Conservation (phyloP, 331 rosid species). For the Pyracantha coccinea region DNA sequence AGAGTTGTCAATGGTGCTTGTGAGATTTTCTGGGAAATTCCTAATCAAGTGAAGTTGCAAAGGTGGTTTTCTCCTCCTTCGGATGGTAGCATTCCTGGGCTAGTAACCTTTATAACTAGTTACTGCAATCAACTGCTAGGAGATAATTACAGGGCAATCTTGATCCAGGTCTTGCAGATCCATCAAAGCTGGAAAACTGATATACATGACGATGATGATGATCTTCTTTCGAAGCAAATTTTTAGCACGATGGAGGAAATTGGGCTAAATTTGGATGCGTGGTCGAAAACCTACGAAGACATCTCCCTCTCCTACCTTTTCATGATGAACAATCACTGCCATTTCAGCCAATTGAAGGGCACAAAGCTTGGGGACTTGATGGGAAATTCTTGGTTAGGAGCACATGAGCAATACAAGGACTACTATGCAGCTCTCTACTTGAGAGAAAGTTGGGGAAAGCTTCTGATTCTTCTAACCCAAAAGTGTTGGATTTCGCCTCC, state of each 20-base stretch:
- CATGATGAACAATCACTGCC: constrained; percentile 95
- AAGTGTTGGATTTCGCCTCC: constrained; percentile 28
- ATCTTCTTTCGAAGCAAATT: constrained; percentile 32
- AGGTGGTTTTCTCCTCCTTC: constrained; percentile 60
- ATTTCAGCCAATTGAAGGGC: constrained; percentile 55
- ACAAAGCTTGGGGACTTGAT: constrained; percentile 64
- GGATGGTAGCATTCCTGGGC: constrained; percentile 71
- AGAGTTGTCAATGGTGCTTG: constrained; percentile 51
- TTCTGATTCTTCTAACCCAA: constrained; percentile 29
- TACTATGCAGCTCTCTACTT: constrained; percentile 71
- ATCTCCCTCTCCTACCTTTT: constrained; percentile 58
- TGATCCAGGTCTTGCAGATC: constrained; percentile 54
- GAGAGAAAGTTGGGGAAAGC: constrained; percentile 72
- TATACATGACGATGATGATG: constrained; percentile 26
- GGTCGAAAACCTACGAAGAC: constrained; percentile 73
- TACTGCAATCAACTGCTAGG: constrained; percentile 65
- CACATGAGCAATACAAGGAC: constrained; percentile 75
- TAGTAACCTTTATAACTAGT: constrained; percentile 58
- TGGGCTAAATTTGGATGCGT: constrained; percentile 59
- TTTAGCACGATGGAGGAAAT: constrained; percentile 50
- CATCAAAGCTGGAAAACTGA: constrained; percentile 61
- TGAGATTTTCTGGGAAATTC: constrained; percentile 72
- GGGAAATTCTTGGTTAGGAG: constrained; percentile 80
- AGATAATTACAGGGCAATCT: constrained; percentile 44
- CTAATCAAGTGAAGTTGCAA: constrained; percentile 63